Percentiles rank a stretch among this genome's conserved stretches.
Conservation (phyloP, 352 stramenopile species). For the Phytophthora quininea region DNA sequence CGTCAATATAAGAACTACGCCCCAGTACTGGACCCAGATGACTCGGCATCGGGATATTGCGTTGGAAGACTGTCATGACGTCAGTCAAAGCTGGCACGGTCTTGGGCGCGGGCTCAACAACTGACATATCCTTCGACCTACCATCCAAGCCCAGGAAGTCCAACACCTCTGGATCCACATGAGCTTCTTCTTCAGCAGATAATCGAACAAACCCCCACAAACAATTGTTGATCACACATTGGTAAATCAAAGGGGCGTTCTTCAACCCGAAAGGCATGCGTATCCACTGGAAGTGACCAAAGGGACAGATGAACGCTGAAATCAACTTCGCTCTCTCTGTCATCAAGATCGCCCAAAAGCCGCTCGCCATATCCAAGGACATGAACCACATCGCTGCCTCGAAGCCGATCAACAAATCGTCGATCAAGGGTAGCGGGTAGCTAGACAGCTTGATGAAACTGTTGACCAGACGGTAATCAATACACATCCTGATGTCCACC, state of each 20-base stretch:
- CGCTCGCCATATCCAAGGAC: not conserved
- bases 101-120: no score
- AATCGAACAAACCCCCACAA: constrained; percentile 2
- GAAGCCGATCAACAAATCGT: constrained; percentile 8
- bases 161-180: not conserved
- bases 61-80: not conserved
- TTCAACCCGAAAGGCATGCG: constrained; percentile 12
- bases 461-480: constrained; percentile 9
- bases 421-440: constrained; percentile 7
- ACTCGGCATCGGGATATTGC: not conserved
- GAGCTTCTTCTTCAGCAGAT: not conserved
- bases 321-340: constrained; percentile 4
- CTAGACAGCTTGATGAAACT: constrained; percentile 2
- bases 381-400: constrained; percentile 1
- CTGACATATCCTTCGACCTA: no score
- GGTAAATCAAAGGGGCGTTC: constrained; percentile 9
- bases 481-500: constrained; percentile 8
- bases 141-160: not conserved
- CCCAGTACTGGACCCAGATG: not conserved
- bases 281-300: constrained; percentile 27
- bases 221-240: constrained; percentile 16
- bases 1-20: constrained; percentile 33
- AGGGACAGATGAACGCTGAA: constrained; percentile 22
- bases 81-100: no score
- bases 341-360: not conserved